Evolutionary conservation across 305 asterid species (phyloP), one percentile per base, ranked within the genome.

Genomic region (Withania somnifera): DNA sequence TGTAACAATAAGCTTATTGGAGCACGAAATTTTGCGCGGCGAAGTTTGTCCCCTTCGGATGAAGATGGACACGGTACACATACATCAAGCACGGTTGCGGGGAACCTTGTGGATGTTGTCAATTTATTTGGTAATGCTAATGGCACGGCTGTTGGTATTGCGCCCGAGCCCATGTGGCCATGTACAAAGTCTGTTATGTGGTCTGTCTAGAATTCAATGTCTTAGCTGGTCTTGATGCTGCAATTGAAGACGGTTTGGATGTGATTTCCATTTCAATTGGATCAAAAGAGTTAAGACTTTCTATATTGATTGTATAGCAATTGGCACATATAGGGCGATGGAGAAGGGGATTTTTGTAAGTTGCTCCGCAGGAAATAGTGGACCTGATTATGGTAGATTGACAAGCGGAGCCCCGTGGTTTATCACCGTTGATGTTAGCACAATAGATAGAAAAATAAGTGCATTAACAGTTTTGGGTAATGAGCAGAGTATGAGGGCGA

Each of bases 1-100:
- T 83, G 85, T 30, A 83, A 83, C 73, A 83, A 83, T 4, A 95
- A 95, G 86, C 92, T 95, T 17, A 93, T 95, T 26, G 98, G 98
- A 78, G 98, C 97, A 67, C 90, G 86, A 84, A 87, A 90, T 87
- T 91, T 88, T 94, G 93, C 90, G 90, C 86, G 87, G 57, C 92
- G 89, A 77, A 82, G 81, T 58, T 4, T 85, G 54, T 90, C 95
- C 7, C 97, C 98, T 2, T 71, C 89, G 32, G 98, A 95, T 10
- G 88, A 87, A 13, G 88, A 90, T 17, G 98, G 97, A 30, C 98
- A 94, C 6, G 97, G 98, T 9, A 94, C 98, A 32, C 98, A 94
- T 66, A 92, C 98, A 8, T 90, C 97, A n/a, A 93, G 97, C 2
- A 94, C 97, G 66, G 87, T 87, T 57, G 92, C 93, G 0, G 97